Conservation (phyloP, 306 rosid species). For the Ochetophila trinervis region DNA sequence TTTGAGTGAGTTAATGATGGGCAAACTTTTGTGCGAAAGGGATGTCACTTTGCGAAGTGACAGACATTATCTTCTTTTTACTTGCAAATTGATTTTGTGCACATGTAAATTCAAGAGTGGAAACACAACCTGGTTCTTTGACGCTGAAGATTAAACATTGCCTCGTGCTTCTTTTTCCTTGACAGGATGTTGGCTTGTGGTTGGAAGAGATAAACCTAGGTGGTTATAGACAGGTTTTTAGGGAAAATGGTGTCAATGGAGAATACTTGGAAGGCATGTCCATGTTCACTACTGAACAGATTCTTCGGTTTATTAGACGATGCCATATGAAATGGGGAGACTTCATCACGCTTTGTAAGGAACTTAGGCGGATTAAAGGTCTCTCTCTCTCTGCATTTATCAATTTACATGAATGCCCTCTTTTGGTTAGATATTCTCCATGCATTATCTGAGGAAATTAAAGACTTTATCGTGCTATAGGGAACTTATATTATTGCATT, state of each 20-base stretch:
- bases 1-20: background rate
- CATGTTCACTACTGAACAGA: slow-evolving; percentile 97
- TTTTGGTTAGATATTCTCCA: background rate
- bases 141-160: background rate
- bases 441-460: background rate
- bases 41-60: background rate
- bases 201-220: slow-evolving; percentile 94
- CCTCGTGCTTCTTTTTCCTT: slow-evolving; percentile 25
- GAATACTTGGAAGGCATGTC: slow-evolving; percentile 99
- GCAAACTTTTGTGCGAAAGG: background rate
- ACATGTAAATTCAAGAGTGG: background rate
- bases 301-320: slow-evolving; percentile 95
- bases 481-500: background rate
- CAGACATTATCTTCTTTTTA: background rate
- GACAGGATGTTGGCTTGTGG: slow-evolving; percentile 99
- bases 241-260: slow-evolving; percentile 96
- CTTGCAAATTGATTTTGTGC: background rate
- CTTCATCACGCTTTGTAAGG: slow-evolving; percentile 94
- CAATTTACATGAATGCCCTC: background rate
- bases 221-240: slow-evolving; percentile 78
- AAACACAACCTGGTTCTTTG: background rate
- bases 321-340: slow-evolving; percentile 99
- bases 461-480: background rate
- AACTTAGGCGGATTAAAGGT: slow-evolving; percentile 98
- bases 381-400: slow-evolving; percentile 10